phyloP scores from a whole-genome alignment of 352 stramenopile genomes.

The Thalassiosira hispida region DNA sequence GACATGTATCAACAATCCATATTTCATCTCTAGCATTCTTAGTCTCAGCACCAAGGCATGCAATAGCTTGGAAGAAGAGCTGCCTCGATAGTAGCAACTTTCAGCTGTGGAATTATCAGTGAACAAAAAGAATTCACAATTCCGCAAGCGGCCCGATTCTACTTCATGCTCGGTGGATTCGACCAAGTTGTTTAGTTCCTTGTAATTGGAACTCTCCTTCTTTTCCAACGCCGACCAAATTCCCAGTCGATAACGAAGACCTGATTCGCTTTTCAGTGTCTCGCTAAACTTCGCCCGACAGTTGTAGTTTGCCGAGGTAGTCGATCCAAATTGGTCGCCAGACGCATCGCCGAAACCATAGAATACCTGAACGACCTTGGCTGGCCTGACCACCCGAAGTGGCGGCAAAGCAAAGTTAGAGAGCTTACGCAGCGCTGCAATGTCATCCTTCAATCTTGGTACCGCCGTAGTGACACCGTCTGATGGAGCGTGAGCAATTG shows the following conservation, averaged over 20 bases:
- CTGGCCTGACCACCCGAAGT: conserved; percentile 15
- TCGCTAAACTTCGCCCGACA: not conserved
- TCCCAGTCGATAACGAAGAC: conserved; percentile 23
- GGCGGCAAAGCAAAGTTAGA: conserved; percentile 23
- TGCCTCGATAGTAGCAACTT: conserved; percentile 46
- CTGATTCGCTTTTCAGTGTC: not conserved
- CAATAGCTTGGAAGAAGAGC: conserved; percentile 40
- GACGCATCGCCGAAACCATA: conserved; percentile 66
- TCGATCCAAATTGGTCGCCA: conserved; percentile 40
- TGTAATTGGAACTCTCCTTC: conserved; percentile 52
- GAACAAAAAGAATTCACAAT: conserved; percentile 69
- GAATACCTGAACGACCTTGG: conserved; percentile 6
- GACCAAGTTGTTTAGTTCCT: conserved; percentile 59
- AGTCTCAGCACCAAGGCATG: conserved; percentile 55
- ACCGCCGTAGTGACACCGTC: conserved; percentile 11
- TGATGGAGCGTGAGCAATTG: not conserved
- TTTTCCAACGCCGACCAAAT: conserved; percentile 29
- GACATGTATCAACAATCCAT: conserved; percentile 27
- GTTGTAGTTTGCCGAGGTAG: conserved; percentile 16
- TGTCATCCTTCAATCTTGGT: conserved; percentile 38
- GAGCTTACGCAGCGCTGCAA: conserved; percentile 35
- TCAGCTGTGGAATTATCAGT: conserved; percentile 72
- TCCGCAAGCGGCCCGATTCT: conserved; percentile 3
- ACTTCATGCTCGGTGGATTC: conserved; percentile 37
- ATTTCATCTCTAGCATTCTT: conserved; percentile 37